A percentile compares a stretch with the other conserved stretches of the same genome.
These are phyloP conservation scores for Corchorus olitorius DNA, from an alignment of 345 rosid genomes.

Conservation along the genomic window DNA sequence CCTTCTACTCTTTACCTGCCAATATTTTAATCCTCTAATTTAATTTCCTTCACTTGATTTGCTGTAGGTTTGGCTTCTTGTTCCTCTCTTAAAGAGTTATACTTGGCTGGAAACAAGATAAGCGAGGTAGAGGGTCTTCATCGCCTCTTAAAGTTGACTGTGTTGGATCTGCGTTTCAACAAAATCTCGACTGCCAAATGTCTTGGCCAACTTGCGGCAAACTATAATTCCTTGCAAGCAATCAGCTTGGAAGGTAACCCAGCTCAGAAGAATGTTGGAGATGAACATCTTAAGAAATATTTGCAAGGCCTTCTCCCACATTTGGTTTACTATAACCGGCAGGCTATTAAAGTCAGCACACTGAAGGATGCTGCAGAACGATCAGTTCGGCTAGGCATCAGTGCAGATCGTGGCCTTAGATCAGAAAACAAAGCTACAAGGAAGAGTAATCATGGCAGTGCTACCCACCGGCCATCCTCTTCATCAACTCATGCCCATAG, in stretches of 20 bases:
- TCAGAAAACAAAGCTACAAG: slow-evolving; percentile 61
- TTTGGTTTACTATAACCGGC: slow-evolving; percentile 77
- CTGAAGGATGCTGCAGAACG: slow-evolving; percentile 70
- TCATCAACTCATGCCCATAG: slow-evolving; percentile 49
- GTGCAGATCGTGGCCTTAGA: slow-evolving; percentile 60
- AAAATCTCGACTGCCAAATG: slow-evolving; percentile 84
- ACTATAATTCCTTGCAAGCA: slow-evolving; percentile 90
- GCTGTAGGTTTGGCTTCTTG: slow-evolving; percentile 85
- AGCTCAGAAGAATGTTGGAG: slow-evolving; percentile 95
- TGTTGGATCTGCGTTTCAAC: slow-evolving; percentile 88
- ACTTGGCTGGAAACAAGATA: slow-evolving; percentile 91
- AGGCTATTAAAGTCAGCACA: slow-evolving; percentile 56
- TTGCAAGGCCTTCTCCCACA: slow-evolving; percentile 82
- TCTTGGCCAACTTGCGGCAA: slow-evolving; percentile 96
- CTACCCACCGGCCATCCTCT: slow-evolving; percentile 42
- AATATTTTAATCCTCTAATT: neutral
- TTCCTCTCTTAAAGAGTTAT: slow-evolving; percentile 90
- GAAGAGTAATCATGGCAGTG: slow-evolving; percentile 58
- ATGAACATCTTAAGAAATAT: slow-evolving; percentile 83
- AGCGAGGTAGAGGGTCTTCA: slow-evolving; percentile 97
- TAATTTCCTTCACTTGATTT: neutral
- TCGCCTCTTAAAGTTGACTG: slow-evolving; percentile 78
- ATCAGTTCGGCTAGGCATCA: slow-evolving; percentile 59
- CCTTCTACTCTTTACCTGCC: neutral
- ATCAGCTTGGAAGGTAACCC: slow-evolving; percentile 98